These are phyloP conservation scores for Licmophora abbreviata DNA, from an alignment of 108 stramenopile species.

Conservation along the genomic window DNA sequence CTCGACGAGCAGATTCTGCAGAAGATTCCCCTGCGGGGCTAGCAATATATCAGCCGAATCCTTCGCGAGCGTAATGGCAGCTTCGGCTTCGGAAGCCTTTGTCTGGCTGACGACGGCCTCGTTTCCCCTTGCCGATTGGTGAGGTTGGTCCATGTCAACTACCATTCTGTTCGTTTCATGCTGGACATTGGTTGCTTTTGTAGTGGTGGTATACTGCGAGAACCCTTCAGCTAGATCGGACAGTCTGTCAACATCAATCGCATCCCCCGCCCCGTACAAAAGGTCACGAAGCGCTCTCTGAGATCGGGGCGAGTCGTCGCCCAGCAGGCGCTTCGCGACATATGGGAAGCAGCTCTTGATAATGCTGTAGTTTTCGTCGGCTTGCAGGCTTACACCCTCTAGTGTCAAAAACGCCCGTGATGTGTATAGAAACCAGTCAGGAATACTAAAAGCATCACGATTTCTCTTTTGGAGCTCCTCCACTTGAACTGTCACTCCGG, in stretches of 20 bases:
- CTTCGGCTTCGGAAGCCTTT: constrained; percentile 13
- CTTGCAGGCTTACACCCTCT: constrained; percentile 58
- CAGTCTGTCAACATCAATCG: constrained; percentile 26
- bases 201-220: constrained; percentile 37
- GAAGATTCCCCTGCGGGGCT: constrained; percentile 16
- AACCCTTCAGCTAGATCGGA: constrained; percentile 48
- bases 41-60: constrained; percentile 27
- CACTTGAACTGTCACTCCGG: constrained; percentile 37
- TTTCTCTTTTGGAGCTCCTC: constrained; percentile 49
- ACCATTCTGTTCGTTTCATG: background rate
- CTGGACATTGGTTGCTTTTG: constrained; percentile 7
- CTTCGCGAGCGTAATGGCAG: constrained; percentile 20
- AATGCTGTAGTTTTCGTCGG: constrained; percentile 45
- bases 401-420: constrained; percentile 63
- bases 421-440: constrained; percentile 55
- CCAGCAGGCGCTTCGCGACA: constrained; percentile 41
- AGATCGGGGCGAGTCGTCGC: constrained; percentile 52
- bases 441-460: constrained; percentile 45
- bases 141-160: background rate
- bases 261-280: constrained; percentile 37
- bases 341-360: constrained; percentile 58
- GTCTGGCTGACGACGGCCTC: too few relatives aligned
- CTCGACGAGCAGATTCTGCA: constrained; percentile 21
- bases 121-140: background rate
- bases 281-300: constrained; percentile 38